Conservation (phyloP, 192 early-diverging fungal species). For the Coemansia sp. region DNA sequence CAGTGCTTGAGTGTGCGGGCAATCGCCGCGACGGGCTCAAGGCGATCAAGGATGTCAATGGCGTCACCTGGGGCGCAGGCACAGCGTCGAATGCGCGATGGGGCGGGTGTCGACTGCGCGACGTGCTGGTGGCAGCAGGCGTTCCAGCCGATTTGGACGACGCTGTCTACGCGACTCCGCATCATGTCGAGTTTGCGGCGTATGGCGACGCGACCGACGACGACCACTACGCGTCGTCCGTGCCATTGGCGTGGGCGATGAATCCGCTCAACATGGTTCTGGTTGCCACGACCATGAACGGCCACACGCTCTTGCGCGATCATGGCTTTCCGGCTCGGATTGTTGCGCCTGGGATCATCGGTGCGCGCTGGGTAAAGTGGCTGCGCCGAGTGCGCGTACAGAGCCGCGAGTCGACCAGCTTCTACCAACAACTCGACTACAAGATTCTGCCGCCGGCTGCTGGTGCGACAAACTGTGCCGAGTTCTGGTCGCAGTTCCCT, state of each 20-base stretch:
- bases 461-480: slow-evolving; percentile 43
- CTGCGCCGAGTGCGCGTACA: slow-evolving; percentile 62
- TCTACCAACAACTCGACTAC: slow-evolving; percentile 83
- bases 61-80: slow-evolving; percentile 78
- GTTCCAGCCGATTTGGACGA: slow-evolving; percentile 55
- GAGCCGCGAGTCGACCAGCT: slow-evolving; percentile 60
- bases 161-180: slow-evolving; percentile 41
- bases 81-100: slow-evolving; percentile 79
- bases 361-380: slow-evolving; percentile 88
- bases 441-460: slow-evolving; percentile 78
- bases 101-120: slow-evolving; percentile 73
- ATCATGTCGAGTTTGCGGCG: slow-evolving; percentile 66
- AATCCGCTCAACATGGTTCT: slow-evolving; percentile 70
- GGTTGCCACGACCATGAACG: slow-evolving; percentile 82
- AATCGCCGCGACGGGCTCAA: slow-evolving; percentile 80
- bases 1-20: slow-evolving; percentile 80
- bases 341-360: slow-evolving; percentile 88
- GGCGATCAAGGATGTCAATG: slow-evolving; percentile 72
- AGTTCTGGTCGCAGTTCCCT: slow-evolving; percentile 52
- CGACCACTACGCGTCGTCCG: slow-evolving; percentile 75
- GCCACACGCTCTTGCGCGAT: slow-evolving; percentile 67
- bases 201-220: slow-evolving; percentile 69
- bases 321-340: slow-evolving; percentile 86
- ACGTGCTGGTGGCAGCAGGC: slow-evolving; percentile 68
- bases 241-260: slow-evolving; percentile 65